Percentiles rank a stretch among this genome's conserved stretches.
Evolutionary conservation across 768 basidiomycete genomes (phyloP).

Genomic region (Phaffia australis): DNA sequence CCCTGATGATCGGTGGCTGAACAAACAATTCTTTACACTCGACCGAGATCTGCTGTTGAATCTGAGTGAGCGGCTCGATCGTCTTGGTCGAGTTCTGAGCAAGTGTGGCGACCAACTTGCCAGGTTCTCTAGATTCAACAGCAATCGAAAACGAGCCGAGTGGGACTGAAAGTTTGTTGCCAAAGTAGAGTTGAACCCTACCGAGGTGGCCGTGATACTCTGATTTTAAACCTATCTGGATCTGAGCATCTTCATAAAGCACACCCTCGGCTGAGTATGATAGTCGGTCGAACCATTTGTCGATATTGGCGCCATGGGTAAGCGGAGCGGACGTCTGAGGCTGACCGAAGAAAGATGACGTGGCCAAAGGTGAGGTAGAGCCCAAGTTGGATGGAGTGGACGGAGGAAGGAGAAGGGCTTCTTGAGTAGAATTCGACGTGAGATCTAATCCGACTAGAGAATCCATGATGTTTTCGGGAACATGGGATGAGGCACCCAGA

Average conservation of each 20-base stretch:
- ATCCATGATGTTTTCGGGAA: slow-evolving; percentile 52
- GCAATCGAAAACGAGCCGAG: slow-evolving; percentile 82
- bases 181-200: slow-evolving; percentile 85
- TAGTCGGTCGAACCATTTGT: slow-evolving; percentile 81
- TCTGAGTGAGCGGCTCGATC: slow-evolving; percentile 71
- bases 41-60: slow-evolving; percentile 83
- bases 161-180: slow-evolving; percentile 85
- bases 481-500: slow-evolving; percentile 29
- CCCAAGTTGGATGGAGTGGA: slow-evolving; percentile 30
- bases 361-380: neutral
- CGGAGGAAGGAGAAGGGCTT: slow-evolving; percentile 31
- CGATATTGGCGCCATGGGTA: slow-evolving; percentile 53
- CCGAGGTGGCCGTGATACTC: slow-evolving; percentile 91
- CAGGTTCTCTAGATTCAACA: slow-evolving; percentile 56
- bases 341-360: neutral
- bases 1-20: slow-evolving; percentile 56
- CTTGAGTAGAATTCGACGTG: too few relatives aligned
- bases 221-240: slow-evolving; percentile 92
- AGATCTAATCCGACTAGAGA: slow-evolving; percentile 77
- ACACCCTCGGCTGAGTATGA: slow-evolving; percentile 72
- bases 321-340: slow-evolving; percentile 44
- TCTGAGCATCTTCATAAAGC: slow-evolving; percentile 86
- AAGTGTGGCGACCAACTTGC: slow-evolving; percentile 59
- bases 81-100: slow-evolving; percentile 32
- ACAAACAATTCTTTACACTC: slow-evolving; percentile 86